These are phyloP conservation scores for Aspergillus awamori DNA, from an alignment of 2,329 filamentous ascomycete genomes.

Conservation along the genomic window DNA sequence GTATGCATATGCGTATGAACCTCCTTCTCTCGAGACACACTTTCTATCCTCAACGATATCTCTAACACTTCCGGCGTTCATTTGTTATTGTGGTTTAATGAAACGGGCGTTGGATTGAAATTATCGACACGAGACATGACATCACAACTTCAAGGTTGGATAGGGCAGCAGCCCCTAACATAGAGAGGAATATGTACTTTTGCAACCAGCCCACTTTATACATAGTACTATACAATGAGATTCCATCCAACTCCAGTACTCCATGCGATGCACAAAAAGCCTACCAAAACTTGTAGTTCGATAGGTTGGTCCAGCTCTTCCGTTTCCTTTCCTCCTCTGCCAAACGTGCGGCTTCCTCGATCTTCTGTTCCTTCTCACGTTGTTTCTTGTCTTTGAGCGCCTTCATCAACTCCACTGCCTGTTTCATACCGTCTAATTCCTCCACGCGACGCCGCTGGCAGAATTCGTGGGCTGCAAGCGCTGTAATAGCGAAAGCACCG, in stretches of 20 bases:
- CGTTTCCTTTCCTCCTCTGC: slow-evolving; percentile 44
- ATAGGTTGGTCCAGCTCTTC: slow-evolving; percentile 48
- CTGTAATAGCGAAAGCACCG: slow-evolving; percentile 69
- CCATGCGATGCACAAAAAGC: slow-evolving; percentile 26
- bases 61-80: neutral
- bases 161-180: slow-evolving; percentile 15
- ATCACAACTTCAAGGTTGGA: slow-evolving; percentile 11
- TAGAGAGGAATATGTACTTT: slow-evolving; percentile 26
- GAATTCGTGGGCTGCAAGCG: slow-evolving; percentile 77
- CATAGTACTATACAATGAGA: slow-evolving; percentile 30
- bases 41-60: neutral
- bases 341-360: slow-evolving; percentile 39
- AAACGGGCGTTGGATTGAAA: slow-evolving; percentile 4
- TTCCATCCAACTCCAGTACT: slow-evolving; percentile 37
- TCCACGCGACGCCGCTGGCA: slow-evolving; percentile 74
- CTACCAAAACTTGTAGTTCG: slow-evolving; percentile 54
- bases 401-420: slow-evolving; percentile 80
- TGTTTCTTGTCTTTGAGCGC: slow-evolving; percentile 70
- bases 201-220: slow-evolving; percentile 21
- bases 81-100: neutral
- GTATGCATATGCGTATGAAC: neutral
- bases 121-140: slow-evolving; percentile 19
- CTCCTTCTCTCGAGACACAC: slow-evolving; percentile 3
- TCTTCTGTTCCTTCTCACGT: slow-evolving; percentile 48
- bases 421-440: slow-evolving; percentile 81